Evolutionary conservation across 1,139 yeast genomes (phyloP).

Genomic region (Fermentozyma sake): DNA sequence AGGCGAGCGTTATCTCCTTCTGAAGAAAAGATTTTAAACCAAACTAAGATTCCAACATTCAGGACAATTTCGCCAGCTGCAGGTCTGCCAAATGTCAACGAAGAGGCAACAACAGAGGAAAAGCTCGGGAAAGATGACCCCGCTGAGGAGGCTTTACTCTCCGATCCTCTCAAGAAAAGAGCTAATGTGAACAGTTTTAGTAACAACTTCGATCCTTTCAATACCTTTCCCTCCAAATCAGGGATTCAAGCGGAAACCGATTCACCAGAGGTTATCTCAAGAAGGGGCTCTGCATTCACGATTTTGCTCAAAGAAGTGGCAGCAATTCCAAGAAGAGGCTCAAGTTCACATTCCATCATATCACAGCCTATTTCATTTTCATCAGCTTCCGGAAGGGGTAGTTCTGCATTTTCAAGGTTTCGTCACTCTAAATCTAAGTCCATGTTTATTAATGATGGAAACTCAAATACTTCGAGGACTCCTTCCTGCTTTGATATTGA

Average conservation of each 20-base stretch:
- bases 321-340: constrained; percentile 8
- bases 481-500: constrained; percentile 6
- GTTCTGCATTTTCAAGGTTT: constrained; percentile 2
- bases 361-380: constrained; percentile 7
- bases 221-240: too few relatives aligned
- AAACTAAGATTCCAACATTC: constrained; percentile 28
- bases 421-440: constrained; percentile 17
- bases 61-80: constrained; percentile 5
- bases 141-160: too few relatives aligned
- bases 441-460: constrained; percentile 13
- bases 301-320: too few relatives aligned
- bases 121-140: background rate
- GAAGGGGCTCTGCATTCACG: too few relatives aligned
- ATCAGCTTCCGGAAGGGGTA: too few relatives aligned
- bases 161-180: too few relatives aligned
- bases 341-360: constrained; percentile 9
- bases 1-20: constrained; percentile 26
- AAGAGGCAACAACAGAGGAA: background rate
- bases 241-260: too few relatives aligned
- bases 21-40: constrained; percentile 24
- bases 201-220: too few relatives aligned
- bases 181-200: too few relatives aligned
- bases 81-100: background rate
- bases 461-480: constrained; percentile 8
- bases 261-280: too few relatives aligned